phyloP scores from a whole-genome alignment of 208 protist species.

The Porcisia hertigi region DNA sequence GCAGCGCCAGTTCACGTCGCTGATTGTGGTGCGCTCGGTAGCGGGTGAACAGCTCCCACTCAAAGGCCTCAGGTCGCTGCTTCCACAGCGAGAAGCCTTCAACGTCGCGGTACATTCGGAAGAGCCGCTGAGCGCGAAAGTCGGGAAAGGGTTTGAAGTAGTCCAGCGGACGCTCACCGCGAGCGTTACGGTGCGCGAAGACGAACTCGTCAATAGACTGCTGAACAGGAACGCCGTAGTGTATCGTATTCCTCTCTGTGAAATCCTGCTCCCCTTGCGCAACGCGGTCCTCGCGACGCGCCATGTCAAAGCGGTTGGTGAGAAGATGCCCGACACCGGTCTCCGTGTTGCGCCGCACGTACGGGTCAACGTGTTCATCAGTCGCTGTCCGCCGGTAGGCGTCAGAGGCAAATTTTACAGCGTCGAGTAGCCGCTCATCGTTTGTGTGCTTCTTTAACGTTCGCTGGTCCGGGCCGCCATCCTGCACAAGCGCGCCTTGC shows the following conservation, averaged over 20 bases:
- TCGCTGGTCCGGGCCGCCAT: slow-evolving; percentile 82
- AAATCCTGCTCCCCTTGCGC: slow-evolving; percentile 67
- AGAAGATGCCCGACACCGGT: slow-evolving; percentile 81
- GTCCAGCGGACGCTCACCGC: slow-evolving; percentile 82
- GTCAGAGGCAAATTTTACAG: slow-evolving; percentile 55
- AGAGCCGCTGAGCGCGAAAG: slow-evolving; percentile 74
- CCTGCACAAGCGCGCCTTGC: slow-evolving; percentile 84
- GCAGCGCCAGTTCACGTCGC: slow-evolving; percentile 76
- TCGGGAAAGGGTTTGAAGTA: slow-evolving; percentile 90
- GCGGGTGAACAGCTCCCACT: slow-evolving; percentile 91
- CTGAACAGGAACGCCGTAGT: slow-evolving; percentile 80
- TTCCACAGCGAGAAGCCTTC: slow-evolving; percentile 88
- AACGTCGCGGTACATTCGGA: slow-evolving; percentile 83
- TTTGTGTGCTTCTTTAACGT: slow-evolving; percentile 73
- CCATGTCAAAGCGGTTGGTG: slow-evolving; percentile 81
- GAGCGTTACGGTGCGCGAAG: slow-evolving; percentile 78
- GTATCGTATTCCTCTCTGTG: slow-evolving; percentile 74
- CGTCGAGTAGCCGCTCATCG: slow-evolving; percentile 87
- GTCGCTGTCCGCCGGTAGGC: slow-evolving; percentile 70
- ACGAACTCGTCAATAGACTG: slow-evolving; percentile 87
- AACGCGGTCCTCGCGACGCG: slow-evolving; percentile 73
- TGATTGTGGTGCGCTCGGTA: slow-evolving; percentile 90
- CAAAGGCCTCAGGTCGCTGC: slow-evolving; percentile 79
- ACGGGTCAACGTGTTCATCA: slow-evolving; percentile 83
- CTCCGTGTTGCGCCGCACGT: slow-evolving; percentile 60